Percentiles rank a stretch among this genome's conserved stretches.
Evolutionary conservation across 169 alveolate genomes (phyloP).

Genomic region (Babesia bigemina): DNA sequence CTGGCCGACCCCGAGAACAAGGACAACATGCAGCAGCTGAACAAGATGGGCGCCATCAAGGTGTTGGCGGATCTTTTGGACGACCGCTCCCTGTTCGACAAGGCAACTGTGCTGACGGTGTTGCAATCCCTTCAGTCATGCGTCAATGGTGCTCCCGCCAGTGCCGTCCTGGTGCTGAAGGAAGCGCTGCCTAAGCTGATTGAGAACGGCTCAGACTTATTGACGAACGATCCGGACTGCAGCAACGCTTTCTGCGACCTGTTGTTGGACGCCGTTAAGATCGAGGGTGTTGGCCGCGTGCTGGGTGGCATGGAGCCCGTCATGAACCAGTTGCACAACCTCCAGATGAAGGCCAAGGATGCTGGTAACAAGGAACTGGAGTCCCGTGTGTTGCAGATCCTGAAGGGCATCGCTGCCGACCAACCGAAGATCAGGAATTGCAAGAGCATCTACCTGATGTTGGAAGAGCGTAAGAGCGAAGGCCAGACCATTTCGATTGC

Average conservation of each 20-base stretch:
- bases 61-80: conserved; percentile 70
- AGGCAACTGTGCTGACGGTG: conserved; percentile 33
- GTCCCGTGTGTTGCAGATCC: conserved; percentile 43
- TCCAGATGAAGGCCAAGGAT: conserved; percentile 63
- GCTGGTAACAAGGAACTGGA: conserved; percentile 52
- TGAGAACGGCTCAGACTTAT: conserved; percentile 45
- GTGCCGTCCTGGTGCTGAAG: conserved; percentile 55
- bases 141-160: conserved; percentile 58
- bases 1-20: conserved; percentile 9
- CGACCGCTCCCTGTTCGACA: conserved; percentile 52
- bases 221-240: conserved; percentile 51
- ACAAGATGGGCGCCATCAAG: conserved; percentile 66
- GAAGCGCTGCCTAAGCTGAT: conserved; percentile 68
- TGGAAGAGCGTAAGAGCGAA: conserved; percentile 62
- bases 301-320: conserved; percentile 62
- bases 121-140: conserved; percentile 56
- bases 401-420: conserved; percentile 71
- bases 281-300: conserved; percentile 77
- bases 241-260: conserved; percentile 56
- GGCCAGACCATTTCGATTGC: conserved; percentile 41
- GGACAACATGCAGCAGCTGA: conserved; percentile 29
- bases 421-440: conserved; percentile 76
- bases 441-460: conserved; percentile 68
- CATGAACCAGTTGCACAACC: conserved; percentile 52
- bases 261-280: conserved; percentile 58